Percentiles rank a stretch among this genome's conserved stretches.
phyloP scores from a whole-genome alignment of 352 stramenopile genomes.

The Thraustochytrium sp. region DNA sequence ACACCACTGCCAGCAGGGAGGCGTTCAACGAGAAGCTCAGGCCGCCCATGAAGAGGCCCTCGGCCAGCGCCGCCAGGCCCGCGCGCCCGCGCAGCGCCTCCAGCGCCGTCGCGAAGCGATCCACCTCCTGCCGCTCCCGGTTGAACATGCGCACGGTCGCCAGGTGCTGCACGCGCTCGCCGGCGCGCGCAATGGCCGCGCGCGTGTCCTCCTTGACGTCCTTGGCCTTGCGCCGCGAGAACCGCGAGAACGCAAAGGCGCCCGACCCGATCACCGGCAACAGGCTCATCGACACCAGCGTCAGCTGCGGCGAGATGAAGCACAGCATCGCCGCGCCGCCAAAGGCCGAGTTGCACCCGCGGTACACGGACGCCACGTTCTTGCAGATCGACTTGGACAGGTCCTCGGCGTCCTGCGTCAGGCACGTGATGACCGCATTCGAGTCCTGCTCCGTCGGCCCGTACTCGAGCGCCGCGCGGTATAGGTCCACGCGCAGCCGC shows the following conservation, averaged over 20 bases:
- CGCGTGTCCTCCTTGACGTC: constrained; percentile 68
- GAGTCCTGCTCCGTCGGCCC: constrained; percentile 60
- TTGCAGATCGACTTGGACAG: constrained; percentile 38
- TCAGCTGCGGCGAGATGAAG: constrained; percentile 76
- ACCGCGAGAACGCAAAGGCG: constrained; percentile 61
- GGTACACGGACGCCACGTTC: constrained; percentile 1
- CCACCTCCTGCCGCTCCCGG: constrained; percentile 61
- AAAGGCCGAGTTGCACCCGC: constrained; percentile 71
- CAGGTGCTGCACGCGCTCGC: constrained; percentile 74
- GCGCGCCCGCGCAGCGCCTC: constrained; percentile 56
- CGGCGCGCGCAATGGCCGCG: constrained; percentile 56
- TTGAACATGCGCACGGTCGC: constrained; percentile 77
- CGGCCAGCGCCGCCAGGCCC: constrained; percentile 63
- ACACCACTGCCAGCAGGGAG: constrained; percentile 75
- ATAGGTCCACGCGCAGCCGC: constrained; percentile 64
- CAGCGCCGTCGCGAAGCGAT: not conserved
- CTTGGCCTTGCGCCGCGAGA: constrained; percentile 62
- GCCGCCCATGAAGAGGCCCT: constrained; percentile 72
- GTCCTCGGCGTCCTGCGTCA: constrained; percentile 14
- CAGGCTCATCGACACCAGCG: constrained; percentile 72
- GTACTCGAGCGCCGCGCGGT: constrained; percentile 63
- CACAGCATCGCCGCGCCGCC: constrained; percentile 74
- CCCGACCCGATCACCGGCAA: constrained; percentile 68
- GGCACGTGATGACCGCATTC: not conserved
- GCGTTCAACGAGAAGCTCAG: constrained; percentile 75